Conservation (phyloP, 2,329 filamentous ascomycete genomes). For the Blumeria graminis region DNA sequence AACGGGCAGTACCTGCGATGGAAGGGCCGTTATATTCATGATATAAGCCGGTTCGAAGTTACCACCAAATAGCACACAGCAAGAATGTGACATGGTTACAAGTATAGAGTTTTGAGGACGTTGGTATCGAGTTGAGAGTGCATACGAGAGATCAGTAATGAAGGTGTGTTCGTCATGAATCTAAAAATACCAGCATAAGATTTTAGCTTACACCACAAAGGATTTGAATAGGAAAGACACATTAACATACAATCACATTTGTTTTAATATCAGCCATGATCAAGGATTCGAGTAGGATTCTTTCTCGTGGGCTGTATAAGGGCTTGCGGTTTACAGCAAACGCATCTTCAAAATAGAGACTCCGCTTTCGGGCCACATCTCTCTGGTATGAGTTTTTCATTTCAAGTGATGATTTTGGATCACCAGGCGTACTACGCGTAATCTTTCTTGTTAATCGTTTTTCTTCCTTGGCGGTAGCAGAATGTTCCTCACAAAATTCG, state of each 20-base stretch:
- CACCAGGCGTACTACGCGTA: constrained; percentile 13
- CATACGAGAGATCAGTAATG: constrained; percentile 47
- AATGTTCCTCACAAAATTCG: constrained; percentile 5
- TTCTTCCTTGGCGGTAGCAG: constrained; percentile 6
- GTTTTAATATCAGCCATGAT: constrained; percentile 40
- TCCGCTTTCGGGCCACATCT: constrained; percentile 11
- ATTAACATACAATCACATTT: constrained; percentile 31
- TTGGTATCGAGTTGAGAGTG: constrained; percentile 51
- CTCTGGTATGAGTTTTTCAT: constrained; percentile 12
- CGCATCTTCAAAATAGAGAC: constrained; percentile 15
- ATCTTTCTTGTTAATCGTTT: constrained; percentile 10
- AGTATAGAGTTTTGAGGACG: constrained; percentile 50
- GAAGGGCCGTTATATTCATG: constrained; percentile 47
- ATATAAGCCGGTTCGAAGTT: constrained; percentile 60
- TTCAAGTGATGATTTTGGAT: constrained; percentile 9
- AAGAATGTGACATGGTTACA: constrained; percentile 51
- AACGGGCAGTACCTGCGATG: constrained; percentile 41
- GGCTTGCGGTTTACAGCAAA: constrained; percentile 15
- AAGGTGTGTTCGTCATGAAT: constrained; percentile 54
- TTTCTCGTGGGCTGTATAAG: constrained; percentile 10
- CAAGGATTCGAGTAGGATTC: constrained; percentile 17
- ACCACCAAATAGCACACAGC: constrained; percentile 50
- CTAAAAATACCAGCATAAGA: constrained; percentile 18
- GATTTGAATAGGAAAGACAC: not conserved
- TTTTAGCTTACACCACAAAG: constrained; percentile 8